Evolutionary conservation across 306 rosid species (phyloP).

Genomic region (Hylodesmum podocarpum): DNA sequence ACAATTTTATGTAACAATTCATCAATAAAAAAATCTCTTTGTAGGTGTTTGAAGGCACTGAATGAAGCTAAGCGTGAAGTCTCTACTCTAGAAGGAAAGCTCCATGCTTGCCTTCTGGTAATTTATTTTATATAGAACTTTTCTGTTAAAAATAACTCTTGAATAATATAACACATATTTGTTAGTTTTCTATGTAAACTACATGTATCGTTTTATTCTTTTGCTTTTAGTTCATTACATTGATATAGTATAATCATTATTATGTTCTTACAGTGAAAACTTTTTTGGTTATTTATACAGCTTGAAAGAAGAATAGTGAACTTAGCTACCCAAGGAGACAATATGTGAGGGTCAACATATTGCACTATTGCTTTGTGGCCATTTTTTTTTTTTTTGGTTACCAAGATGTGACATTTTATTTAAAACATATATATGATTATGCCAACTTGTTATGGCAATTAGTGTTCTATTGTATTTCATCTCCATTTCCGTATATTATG

Average conservation of each 20-base stretch:
- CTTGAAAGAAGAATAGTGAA: constrained; percentile 19
- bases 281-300: background rate
- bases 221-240: background rate
- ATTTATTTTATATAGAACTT: background rate
- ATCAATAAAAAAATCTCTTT: background rate
- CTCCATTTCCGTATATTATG: too few species aligned
- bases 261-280: background rate
- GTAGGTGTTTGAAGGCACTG: constrained; percentile 28
- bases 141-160: background rate
- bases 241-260: background rate
- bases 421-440: too few species aligned
- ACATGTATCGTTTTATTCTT: too few species aligned
- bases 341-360: background rate
- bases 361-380: background rate
- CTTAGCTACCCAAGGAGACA: background rate
- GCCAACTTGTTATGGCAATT: too few species aligned
- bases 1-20: background rate
- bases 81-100: constrained; percentile 1
- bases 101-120: constrained; percentile 31
- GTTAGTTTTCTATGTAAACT: too few species aligned
- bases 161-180: background rate
- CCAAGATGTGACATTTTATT: too few species aligned
- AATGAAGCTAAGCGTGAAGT: constrained; percentile 11
- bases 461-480: too few species aligned
- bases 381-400: too few species aligned